Evolutionary conservation across 2,329 filamentous ascomycete genomes (phyloP), one percentile per base, ranked within the genome.

Genomic region (Stachybotrys echinatus): DNA sequence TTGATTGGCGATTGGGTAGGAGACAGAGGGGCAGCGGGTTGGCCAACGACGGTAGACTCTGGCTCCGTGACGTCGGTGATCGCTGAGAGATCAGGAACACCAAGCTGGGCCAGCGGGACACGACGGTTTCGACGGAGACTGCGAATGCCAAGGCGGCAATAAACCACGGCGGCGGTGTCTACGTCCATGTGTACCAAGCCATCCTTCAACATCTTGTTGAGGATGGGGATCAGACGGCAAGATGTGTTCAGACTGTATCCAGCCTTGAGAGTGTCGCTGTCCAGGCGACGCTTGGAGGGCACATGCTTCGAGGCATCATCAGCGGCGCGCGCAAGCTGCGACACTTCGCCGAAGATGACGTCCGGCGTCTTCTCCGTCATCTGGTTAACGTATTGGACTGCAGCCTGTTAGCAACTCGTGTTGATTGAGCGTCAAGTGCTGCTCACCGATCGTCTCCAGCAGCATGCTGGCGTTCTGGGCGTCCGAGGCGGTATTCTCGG

Each of bases 1-100:
- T 68, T 69, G 19, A 57, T 60, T 1, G 66, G 66, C 5, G 65
- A 69, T 45, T 55, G 58, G 39, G 58, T 34, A 14, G 27, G 27
- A 34, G 27, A n/a, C n/a, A n/a, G n/a, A n/a, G n/a, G n/a, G n/a
- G n/a, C n/a, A n/a, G n/a, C n/a, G n/a, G n/a, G 27, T 14, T 34
- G 10, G 27, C 27, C 14, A 3, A 34, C 10, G 14, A 34, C 14
- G 10, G 27, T 10, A 8, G 27, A 8, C 27, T 34, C 27, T 34
- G 27, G 27, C 27, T 34, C 27, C 1, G 56, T 51, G n/a, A 46
- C 42, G n/a, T 67, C 65, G 5, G 50, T 48, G 45, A 67, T 64
- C 10, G 57, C 57, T n/a, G 57, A 56, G 17, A 66, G 50, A 1
- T 59, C 58, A 6, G 63, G 52, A 10, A 31, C 48, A 6, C 64